phyloP scores from a whole-genome alignment of 306 rosid genomes.

The Amphicarpaea edgeworthii region DNA sequence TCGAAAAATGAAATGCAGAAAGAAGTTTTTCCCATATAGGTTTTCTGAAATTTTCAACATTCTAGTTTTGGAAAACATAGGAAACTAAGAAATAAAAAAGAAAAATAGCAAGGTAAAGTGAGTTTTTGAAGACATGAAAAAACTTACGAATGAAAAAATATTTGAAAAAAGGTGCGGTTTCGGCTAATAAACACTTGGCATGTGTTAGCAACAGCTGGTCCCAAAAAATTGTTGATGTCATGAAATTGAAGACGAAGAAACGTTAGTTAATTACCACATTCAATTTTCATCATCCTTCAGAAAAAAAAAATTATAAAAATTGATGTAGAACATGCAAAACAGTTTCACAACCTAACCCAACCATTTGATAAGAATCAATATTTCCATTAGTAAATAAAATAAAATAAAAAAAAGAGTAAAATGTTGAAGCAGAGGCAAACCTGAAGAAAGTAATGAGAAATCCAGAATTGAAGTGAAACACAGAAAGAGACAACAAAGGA shows the following conservation, averaged over 20 bases:
- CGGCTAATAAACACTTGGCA: constrained; percentile 28
- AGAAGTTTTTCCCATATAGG: not conserved
- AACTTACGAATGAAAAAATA: constrained; percentile 1
- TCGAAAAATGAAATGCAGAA: constrained; percentile 2
- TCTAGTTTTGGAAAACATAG: not conserved
- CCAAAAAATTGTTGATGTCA: constrained; percentile 31
- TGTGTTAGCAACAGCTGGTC: constrained; percentile 44
- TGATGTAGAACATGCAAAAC: not conserved
- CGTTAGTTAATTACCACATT: not conserved
- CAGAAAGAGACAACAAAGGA: too few species aligned
- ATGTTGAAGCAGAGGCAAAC: too few species aligned
- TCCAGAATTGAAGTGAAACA: too few species aligned
- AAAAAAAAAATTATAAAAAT: not conserved
- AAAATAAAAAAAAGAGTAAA: too few species aligned
- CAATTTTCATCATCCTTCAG: not conserved
- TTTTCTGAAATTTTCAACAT: not conserved
- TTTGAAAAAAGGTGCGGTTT: not conserved
- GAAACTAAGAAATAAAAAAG: not conserved
- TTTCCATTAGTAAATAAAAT: too few species aligned
- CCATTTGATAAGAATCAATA: too few species aligned
- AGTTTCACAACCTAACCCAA: not conserved
- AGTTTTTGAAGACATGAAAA: not conserved
- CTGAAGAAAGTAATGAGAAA: too few species aligned
- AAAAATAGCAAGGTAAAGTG: not conserved
- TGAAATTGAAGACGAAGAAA: constrained; percentile 4